Percentiles rank a stretch among this genome's conserved stretches.
Conservation (phyloP, 139 green algal genomes). For the Nannochloris sp. region DNA sequence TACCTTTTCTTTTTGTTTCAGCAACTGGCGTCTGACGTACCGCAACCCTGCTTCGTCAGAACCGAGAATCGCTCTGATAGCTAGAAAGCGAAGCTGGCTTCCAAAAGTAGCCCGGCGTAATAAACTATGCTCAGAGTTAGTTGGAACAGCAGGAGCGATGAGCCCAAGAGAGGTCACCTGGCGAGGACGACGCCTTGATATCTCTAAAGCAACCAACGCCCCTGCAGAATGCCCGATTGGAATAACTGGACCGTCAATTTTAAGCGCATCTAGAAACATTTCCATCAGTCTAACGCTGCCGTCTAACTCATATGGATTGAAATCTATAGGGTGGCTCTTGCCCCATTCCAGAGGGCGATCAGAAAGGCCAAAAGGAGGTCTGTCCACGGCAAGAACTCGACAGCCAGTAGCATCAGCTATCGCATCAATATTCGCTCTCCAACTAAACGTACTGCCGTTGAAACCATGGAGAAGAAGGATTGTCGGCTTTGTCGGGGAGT, state of each 20-base stretch:
- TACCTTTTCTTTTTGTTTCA: conserved; percentile 27
- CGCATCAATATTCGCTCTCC: conserved; percentile 26
- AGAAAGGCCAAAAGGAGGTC: conserved; percentile 58
- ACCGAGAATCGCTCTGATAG: conserved; percentile 27
- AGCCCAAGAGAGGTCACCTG: conserved; percentile 32
- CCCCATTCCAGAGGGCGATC: conserved; percentile 41
- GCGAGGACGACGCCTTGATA: conserved; percentile 13
- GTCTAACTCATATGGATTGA: conserved; percentile 48
- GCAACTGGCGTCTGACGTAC: conserved; percentile 44
- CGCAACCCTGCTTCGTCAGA: conserved; percentile 38
- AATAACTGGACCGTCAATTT: conserved; percentile 15
- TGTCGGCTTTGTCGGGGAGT: conserved; percentile 3
- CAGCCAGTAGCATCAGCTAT: conserved; percentile 18
- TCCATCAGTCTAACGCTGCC: conserved; percentile 2
- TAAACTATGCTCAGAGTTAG: conserved; percentile 19
- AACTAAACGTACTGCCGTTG: conserved; percentile 49
- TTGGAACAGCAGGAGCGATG: conserved; percentile 43
- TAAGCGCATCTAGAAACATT: conserved; percentile 27
- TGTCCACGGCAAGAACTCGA: conserved; percentile 55
- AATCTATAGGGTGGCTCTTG: conserved; percentile 1
- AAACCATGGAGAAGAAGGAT: conserved; percentile 62
- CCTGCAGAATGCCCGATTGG: conserved; percentile 55
- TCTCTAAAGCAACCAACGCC: conserved; percentile 42
- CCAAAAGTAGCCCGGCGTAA: conserved; percentile 17
- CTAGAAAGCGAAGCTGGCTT: conserved; percentile 40